These are phyloP conservation scores for Obelidium mucronatum DNA, from an alignment of 192 early-diverging fungal genomes.

Conservation along the genomic window DNA sequence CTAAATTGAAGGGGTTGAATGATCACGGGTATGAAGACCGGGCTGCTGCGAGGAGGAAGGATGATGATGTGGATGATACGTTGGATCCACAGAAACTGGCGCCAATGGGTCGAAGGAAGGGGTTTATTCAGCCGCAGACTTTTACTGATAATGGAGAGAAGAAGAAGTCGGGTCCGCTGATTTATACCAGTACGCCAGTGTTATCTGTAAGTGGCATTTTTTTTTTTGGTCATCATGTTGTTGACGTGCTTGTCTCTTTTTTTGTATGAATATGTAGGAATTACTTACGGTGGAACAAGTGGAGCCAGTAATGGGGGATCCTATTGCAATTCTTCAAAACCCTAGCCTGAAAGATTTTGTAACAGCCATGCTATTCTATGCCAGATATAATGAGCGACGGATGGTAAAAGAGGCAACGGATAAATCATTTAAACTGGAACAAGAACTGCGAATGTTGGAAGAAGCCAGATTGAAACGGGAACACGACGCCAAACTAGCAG, in stretches of 20 bases:
- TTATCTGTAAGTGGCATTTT: background rate
- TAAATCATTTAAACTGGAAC: conserved; percentile 40
- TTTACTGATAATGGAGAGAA: background rate
- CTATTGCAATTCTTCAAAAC: conserved; percentile 50
- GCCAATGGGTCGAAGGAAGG: background rate
- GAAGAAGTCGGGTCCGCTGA: background rate
- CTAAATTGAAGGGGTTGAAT: conserved; percentile 40
- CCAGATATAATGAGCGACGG: conserved; percentile 25
- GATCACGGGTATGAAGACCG: conserved; percentile 46
- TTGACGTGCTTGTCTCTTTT: background rate
- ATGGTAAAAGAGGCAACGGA: conserved; percentile 31
- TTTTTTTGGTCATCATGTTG: background rate
- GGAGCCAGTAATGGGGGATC: conserved; percentile 11
- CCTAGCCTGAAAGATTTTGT: conserved; percentile 47
- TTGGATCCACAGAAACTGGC: background rate
- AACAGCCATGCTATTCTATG: conserved; percentile 46
- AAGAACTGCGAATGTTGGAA: conserved; percentile 38
- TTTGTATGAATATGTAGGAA: background rate
- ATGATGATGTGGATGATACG: conserved; percentile 13
- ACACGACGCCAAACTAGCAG: conserved; percentile 26
- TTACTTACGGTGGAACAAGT: background rate
- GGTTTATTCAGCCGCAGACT: background rate
- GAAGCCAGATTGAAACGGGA: conserved; percentile 41
- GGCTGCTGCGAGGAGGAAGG: background rate
- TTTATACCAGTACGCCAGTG: background rate